Evolutionary conservation across 176 grass and related monocot species (phyloP), one percentile per base, ranked within the genome.

Genomic region (Juncus inflexus): DNA sequence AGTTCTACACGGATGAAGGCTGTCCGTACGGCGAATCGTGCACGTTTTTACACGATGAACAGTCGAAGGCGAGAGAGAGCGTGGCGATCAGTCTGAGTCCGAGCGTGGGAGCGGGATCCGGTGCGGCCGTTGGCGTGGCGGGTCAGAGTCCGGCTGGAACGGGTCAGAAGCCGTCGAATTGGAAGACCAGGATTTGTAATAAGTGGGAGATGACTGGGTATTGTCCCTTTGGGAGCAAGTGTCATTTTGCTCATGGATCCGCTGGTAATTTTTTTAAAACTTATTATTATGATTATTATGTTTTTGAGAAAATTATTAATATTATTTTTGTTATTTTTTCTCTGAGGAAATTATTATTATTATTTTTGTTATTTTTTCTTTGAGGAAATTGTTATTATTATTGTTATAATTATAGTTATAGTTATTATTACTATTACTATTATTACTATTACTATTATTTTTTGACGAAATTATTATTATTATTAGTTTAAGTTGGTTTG

Each of bases 171-270:
- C 95, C 95, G 4, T 99, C 95, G 3, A 94, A 99, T 70, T 99
- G 95, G 95, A 99, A 99, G 80, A 99, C 89, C 3, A 76, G 95
- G 73, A 94, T 94, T 49, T 99, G 95, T 60, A 99, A 99, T 85
- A 99, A 99, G 83, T 99, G 95, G 95, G 95, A 99, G 89, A 99
- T 90, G 89, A 99, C 95, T 69, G 89, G 95, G 3, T 99, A 99
- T 74, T 99, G 95, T 28, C 95, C 95, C 4, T 99, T 99, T 8
- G 95, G 95, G 47, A 90, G 85, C 77, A 99, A 99, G 52, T 99
- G 95, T 64, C 89, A 94, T 76, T 94, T 99, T 61, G 95, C 95
- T 64, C 95, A 99, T 80, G 95, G 95, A 66, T 71, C 84, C 50
- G 89, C 85, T 35, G 95, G 94, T 99, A 74, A 83, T 66, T 55